Base-by-base conservation (phyloP, 176 grass and related monocot genomes). In the Guadua angustifolia region DNA sequence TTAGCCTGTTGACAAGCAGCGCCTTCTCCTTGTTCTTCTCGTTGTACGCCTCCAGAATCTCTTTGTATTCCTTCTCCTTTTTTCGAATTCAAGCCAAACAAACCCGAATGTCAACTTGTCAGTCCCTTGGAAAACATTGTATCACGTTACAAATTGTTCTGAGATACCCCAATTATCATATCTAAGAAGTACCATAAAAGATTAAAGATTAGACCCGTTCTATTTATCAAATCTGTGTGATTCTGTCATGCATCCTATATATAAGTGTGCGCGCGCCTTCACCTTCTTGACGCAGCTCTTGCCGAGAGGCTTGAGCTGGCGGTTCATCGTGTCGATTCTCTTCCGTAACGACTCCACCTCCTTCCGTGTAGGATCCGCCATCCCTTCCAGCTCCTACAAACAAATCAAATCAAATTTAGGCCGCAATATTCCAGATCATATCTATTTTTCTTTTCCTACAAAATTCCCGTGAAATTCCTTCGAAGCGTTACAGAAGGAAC, bases 21-120 rank as follows among this genome's bases (percentile, higher is more conserved):
- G 91, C 86, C 59, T 99, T 99, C 88, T 99, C 96, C 75, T 92
- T 91, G 79, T 85, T 99, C 86, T 92, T 99, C 14, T 92, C 96
- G 82, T 94, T 94, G 80, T 94, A 99, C 43, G 85, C 80, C 71
- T 99, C 96, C 47, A 95, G 89, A 59, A 88, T 81, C 83, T 95
- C 91, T 63, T 87, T 94, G 86, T 95, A 99, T 69, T 99, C 96
- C 63, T 99, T 99, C 81, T 99, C 96, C 96, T 63, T 67, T 42
- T 35, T 47, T 36, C 2, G 7, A 68, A 38, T 43, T 46, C 55
- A 78, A 51, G 44, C 13, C 64, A 79, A 77, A 71, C 15, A 74
- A 80, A 32, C 15, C 13, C 51, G 1, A 12, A 33, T 77, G 76
- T 35, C 49, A 78, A 7, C 21, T 69, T 32, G 64, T 60, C 3